phyloP scores from a whole-genome alignment of 2,329 filamentous ascomycete species.

The Paraphoma sp. region DNA sequence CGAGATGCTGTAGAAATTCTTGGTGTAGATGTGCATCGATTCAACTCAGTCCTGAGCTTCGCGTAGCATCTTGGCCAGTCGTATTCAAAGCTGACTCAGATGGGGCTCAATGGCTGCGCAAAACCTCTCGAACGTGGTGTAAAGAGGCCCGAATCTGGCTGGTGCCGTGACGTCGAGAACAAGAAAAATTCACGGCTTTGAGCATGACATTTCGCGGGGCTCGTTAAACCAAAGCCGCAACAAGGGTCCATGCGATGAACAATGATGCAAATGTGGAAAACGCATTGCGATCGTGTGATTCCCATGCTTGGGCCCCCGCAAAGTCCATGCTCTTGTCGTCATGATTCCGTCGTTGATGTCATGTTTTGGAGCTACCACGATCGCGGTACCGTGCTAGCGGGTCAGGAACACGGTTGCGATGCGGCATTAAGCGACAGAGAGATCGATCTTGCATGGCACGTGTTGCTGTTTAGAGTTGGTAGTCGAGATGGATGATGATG shows the following conservation, averaged over 20 bases:
- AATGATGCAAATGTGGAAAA: not conserved
- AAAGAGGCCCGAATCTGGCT: too few species aligned
- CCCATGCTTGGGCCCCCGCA: not conserved
- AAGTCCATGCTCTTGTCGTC: slow-evolving; percentile 1
- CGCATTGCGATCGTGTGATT: not conserved
- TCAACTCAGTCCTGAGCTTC: too few species aligned
- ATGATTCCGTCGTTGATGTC: slow-evolving; percentile 5
- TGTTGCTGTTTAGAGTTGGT: not conserved
- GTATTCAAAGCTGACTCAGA: too few species aligned
- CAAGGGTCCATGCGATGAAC: not conserved
- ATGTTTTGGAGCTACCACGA: not conserved
- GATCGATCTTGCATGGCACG: slow-evolving; percentile 2
- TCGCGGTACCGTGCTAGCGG: not conserved
- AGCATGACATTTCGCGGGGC: not conserved
- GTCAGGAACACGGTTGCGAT: not conserved
- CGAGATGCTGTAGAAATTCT: not conserved
- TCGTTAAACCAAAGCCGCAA: not conserved
- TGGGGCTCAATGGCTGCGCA: too few species aligned
- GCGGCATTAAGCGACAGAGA: not conserved
- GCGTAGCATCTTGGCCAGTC: too few species aligned
- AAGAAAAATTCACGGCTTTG: not conserved
- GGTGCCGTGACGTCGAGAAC: not conserved
- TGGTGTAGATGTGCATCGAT: too few species aligned
- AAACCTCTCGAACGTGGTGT: too few species aligned
- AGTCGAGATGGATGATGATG: not conserved